phyloP scores from a whole-genome alignment of 2,329 filamentous ascomycete genomes.

The Paecilomyces niveus region DNA sequence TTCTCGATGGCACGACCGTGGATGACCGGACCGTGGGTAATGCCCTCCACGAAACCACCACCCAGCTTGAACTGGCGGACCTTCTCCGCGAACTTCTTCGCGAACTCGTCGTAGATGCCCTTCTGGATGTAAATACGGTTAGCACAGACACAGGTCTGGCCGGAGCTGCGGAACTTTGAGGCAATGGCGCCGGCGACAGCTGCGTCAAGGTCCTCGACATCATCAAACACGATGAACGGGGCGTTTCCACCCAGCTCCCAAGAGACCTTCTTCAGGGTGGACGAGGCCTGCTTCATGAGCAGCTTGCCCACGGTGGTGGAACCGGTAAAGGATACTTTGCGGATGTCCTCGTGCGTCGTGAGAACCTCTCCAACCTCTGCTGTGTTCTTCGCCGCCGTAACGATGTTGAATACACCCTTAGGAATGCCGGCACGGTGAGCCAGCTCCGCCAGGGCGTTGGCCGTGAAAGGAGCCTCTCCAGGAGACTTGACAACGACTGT shows the following conservation, averaged over 20 bases:
- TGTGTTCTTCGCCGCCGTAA: conserved; percentile 75
- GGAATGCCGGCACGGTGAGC: conserved; percentile 82
- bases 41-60: conserved; percentile 38
- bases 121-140: conserved; percentile 11
- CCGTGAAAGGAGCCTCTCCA: conserved; percentile 85
- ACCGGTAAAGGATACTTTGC: conserved; percentile 92
- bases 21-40: conserved; percentile 50
- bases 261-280: conserved; percentile 77
- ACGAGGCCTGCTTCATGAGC: conserved; percentile 83
- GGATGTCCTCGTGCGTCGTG: conserved; percentile 67
- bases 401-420: conserved; percentile 80
- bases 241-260: conserved; percentile 94
- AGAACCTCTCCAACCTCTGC: conserved; percentile 68
- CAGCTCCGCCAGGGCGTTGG: conserved; percentile 79
- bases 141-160: conserved; percentile 83
- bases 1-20: conserved; percentile 76
- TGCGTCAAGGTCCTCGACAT: conserved; percentile 71
- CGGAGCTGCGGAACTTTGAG: conserved; percentile 88
- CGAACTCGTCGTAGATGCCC: conserved; percentile 15
- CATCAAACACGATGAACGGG: conserved; percentile 94
- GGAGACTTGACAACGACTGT: conserved; percentile 90
- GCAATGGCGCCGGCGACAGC: conserved; percentile 77
- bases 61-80: conserved; percentile 45
- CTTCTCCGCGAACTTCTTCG: conserved; percentile 47
- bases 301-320: conserved; percentile 59